Percentiles rank a stretch among this genome's conserved stretches.
phyloP scores from a whole-genome alignment of 2,329 filamentous ascomycete species.

The Alternaria arborescens region DNA sequence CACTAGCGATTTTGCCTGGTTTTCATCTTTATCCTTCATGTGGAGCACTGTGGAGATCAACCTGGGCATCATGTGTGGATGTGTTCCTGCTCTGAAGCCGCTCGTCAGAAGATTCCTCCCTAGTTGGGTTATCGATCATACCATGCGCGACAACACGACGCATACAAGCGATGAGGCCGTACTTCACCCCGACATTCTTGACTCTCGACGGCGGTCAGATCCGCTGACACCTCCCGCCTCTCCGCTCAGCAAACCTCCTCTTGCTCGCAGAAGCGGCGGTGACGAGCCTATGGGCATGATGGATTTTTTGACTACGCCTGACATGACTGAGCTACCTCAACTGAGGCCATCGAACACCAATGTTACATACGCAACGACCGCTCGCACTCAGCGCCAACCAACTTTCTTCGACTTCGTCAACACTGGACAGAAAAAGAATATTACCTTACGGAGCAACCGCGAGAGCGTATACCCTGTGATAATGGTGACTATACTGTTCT shows the following conservation, averaged over 20 bases:
- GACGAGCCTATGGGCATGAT: constrained; percentile 56
- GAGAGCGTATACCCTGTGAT: constrained; percentile 77
- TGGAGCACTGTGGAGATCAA: constrained; percentile 95
- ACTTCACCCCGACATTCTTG: constrained; percentile 35
- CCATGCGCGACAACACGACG: constrained; percentile 39
- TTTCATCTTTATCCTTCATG: constrained; percentile 86
- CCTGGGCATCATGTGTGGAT: constrained; percentile 86
- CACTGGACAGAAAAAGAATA: constrained; percentile 71
- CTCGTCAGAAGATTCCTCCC: constrained; percentile 72
- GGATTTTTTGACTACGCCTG: constrained; percentile 63
- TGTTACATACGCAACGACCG: constrained; percentile 35
- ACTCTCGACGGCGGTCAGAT: constrained; percentile 32
- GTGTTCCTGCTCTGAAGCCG: constrained; percentile 91
- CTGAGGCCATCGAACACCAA: constrained; percentile 50
- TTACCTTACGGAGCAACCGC: constrained; percentile 68
- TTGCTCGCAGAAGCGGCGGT: constrained; percentile 27
- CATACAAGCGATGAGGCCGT: constrained; percentile 41
- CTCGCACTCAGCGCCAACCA: constrained; percentile 34
- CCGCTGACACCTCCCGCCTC: constrained; percentile 33
- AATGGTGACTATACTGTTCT: constrained; percentile 81
- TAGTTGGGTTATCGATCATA: constrained; percentile 62
- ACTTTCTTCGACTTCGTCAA: constrained; percentile 81
- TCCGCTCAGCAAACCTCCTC: constrained; percentile 35
- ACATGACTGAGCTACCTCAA: constrained; percentile 48
- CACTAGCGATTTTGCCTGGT: constrained; percentile 67